These are phyloP conservation scores for Thermomyces lanuginosus DNA, from an alignment of 2,329 filamentous ascomycete species.

Conservation along the genomic window DNA sequence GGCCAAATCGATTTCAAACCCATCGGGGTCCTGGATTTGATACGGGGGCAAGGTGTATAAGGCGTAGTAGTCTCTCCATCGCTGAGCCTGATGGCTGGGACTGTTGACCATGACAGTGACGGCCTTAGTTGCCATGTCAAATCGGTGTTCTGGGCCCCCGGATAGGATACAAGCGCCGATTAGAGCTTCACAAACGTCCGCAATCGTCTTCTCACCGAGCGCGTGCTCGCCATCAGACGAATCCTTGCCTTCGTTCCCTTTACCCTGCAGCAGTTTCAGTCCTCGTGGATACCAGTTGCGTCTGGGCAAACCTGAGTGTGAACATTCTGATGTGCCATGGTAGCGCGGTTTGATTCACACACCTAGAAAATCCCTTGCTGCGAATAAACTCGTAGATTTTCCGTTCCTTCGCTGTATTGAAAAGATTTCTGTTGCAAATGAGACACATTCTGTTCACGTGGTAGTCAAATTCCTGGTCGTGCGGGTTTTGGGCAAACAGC, in stretches of 20 bases:
- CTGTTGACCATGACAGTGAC: constrained; percentile 46
- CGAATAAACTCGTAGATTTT: constrained; percentile 60
- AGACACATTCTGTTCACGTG: constrained; percentile 84
- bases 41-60: constrained; percentile 56
- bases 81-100: constrained; percentile 50
- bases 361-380: constrained; percentile 63
- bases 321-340: neutral
- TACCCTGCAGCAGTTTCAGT: constrained; percentile 57
- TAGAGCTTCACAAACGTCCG: constrained; percentile 85
- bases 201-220: constrained; percentile 75
- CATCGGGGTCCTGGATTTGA: constrained; percentile 46
- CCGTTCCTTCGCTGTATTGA: constrained; percentile 54
- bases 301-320: constrained; percentile 15
- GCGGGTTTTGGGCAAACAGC: constrained; percentile 58
- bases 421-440: constrained; percentile 81
- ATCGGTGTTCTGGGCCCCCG: constrained; percentile 33
- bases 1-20: constrained; percentile 52
- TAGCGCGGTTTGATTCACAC: constrained; percentile 9
- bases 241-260: constrained; percentile 38
- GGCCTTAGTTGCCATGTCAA: constrained; percentile 45
- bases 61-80: constrained; percentile 56
- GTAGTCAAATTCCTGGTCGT: constrained; percentile 68
- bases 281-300: constrained; percentile 80
- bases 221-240: constrained; percentile 37
- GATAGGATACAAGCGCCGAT: constrained; percentile 67